Conservation (phyloP, 2,329 filamentous ascomycete genomes). For the Moelleriella libera region DNA sequence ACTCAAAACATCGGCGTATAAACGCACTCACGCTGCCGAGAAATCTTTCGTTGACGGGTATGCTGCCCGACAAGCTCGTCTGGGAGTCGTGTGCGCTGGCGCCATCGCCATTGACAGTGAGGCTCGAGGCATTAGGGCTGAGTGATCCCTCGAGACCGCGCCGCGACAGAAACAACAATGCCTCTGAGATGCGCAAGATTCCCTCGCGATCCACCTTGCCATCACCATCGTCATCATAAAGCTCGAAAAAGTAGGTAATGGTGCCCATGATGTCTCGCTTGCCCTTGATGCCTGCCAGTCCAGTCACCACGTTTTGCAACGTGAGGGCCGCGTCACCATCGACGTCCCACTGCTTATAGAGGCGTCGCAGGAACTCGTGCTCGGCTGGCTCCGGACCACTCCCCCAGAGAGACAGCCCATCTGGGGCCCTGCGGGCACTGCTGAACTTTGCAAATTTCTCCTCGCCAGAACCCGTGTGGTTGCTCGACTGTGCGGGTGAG, state of each 20-base stretch:
- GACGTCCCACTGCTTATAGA: constrained; percentile 82
- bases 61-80: constrained; percentile 28
- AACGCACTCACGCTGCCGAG: constrained; percentile 89
- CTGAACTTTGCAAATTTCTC: constrained; percentile 46
- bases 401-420: constrained; percentile 37
- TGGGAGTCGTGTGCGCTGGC: constrained; percentile 16
- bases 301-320: constrained; percentile 82
- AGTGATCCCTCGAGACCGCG: constrained; percentile 68
- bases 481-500: constrained; percentile 48
- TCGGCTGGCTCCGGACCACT: constrained; percentile 59
- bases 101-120: constrained; percentile 31
- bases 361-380: constrained; percentile 81
- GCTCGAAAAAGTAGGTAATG: constrained; percentile 94
- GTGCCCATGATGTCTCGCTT: constrained; percentile 94
- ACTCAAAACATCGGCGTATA: constrained; percentile 92
- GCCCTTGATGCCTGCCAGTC: constrained; percentile 82
- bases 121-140: constrained; percentile 47
- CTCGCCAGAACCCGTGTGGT: constrained; percentile 31
- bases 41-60: constrained; percentile 72
- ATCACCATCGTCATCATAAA: constrained; percentile 87
- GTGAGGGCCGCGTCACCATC: constrained; percentile 66
- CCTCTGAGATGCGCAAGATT: constrained; percentile 87
- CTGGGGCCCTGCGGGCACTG: constrained; percentile 32
- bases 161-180: constrained; percentile 79
- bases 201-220: constrained; percentile 90